Base-by-base conservation (phyloP, 148 eudicot species). In the Dianthus caryophyllus region DNA sequence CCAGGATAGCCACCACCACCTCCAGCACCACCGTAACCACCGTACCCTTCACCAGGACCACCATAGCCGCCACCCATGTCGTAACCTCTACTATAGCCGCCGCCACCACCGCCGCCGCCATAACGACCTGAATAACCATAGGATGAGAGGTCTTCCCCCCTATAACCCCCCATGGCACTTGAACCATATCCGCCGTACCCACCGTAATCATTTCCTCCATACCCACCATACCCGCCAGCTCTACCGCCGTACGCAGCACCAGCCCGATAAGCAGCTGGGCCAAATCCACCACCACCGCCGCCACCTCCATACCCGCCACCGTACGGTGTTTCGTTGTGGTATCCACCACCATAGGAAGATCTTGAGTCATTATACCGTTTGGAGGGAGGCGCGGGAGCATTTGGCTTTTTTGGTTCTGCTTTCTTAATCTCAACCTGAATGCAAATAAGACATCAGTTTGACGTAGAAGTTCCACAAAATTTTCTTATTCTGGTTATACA, bases 321-420 rank as follows among this genome's bases (percentile, higher is more conserved):
- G 1, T 78, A 76, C 47, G 25, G 25, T 24, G 58, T 24, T 22
- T 53, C 58, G 25, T 24, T 53, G 58, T 30, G 11, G 16, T 22
- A 53, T 25, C 58, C 58, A 53, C 84, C 82, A 61, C 77, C 80
- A 63, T 73, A 80, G 20, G 78, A 72, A 58, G 80, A 48, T 55
- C 77, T 77, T n/a, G 88, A 69, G 41, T 80, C 81, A 46, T 63
- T 73, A 36, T 76, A 75, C 54, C 77, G 81, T 46, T 66, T 75
- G 49, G 83, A 68, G 4, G 80, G 67, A 13, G 82, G 77, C 29
- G 82, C 77, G 1, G 82, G 78, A 24, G 80, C 73, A 48, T 79
- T 82, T n/a, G 85, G 79, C 47, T 84, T 84, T 80, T 82, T 84
- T 27, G 88, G 88, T 58, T 80, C 88, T 7, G 88, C 88, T 64